Base-by-base conservation (phyloP, 1,139 yeast genomes). In the Yamadazyma friedrichii region DNA sequence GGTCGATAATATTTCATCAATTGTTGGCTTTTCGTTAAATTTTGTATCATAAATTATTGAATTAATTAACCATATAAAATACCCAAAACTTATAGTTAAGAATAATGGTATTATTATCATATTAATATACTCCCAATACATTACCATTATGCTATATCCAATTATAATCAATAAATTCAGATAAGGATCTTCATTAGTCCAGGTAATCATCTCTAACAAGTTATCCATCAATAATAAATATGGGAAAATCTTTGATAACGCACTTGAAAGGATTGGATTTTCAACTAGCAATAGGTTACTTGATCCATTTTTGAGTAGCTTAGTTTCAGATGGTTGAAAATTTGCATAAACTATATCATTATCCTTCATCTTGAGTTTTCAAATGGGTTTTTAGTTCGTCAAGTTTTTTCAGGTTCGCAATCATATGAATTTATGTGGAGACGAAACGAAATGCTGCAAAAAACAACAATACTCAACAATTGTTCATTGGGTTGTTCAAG, bases 111-210 rank as follows among this genome's bases (percentile, higher is more conserved):
- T 48, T 0, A 68, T 46, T 29, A 69, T 52, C 33, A 57, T 49
- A 29, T 70, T 59, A 17, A 74, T 49, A 11, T 54, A 39, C 11
- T 59, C 48, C 82, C 83, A 77, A 51, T 74, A 70, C 54, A 67
- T 52, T n/a, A 76, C 68, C 2, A 70, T 34, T 16, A 67, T 58
- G 20, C 74, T 62, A 48, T 70, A 74, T 0, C 54, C 43, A 4
- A 70, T 69, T 38, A 76, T 62, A 3, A 71, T 38, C n/a, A 76
- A 53, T 43, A 75, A 67, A 49, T 77, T 78, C 44, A 67, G 65
- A 49, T 73, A 76, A 5, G 71, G 75, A 42, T 76, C 77, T 2
- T 67, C 73, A 47, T 76, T 75, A 2, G 83, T 77, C 84, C 84
- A 78, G 1, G 82, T 76, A 15, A 76, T 48, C 8, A 74, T 55